A percentile compares a stretch with the other conserved stretches of the same genome.
These are phyloP conservation scores for Galeopsis tetrahit DNA, from an alignment of 257 asterid genomes.

Conservation along the genomic window DNA sequence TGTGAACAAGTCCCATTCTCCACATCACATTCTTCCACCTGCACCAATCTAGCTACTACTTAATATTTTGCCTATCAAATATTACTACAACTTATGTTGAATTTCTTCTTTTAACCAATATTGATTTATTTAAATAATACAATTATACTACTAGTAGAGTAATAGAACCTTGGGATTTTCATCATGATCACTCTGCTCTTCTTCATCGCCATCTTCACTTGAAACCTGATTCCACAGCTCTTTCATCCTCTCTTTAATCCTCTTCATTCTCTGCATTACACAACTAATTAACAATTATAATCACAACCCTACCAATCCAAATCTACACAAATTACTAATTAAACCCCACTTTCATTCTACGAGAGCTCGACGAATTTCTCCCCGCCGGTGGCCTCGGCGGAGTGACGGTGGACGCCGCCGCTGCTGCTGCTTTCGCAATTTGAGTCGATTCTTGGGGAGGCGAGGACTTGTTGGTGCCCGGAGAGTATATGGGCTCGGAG, in stretches of 20 bases:
- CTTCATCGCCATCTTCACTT: constrained; percentile 39
- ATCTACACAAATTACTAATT: neutral
- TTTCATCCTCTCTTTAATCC: constrained; percentile 44
- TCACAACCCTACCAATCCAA: neutral
- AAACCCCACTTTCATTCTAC: constrained; percentile 36
- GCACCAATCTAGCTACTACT: neutral
- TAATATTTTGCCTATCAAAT: neutral
- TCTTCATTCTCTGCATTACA: constrained; percentile 47
- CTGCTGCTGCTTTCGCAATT: constrained; percentile 3
- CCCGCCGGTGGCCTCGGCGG: constrained; percentile 38
- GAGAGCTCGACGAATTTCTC: constrained; percentile 33
- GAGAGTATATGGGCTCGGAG: constrained; percentile 45
- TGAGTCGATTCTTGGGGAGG: constrained; percentile 25
- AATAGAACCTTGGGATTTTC: constrained; percentile 40
- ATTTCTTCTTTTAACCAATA: too few species aligned
- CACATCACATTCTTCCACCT: constrained; percentile 32
- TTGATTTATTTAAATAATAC: too few species aligned
- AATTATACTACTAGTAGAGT: too few species aligned
- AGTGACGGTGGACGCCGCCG: constrained; percentile 30
- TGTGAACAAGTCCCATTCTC: constrained; percentile 30
- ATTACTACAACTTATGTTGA: neutral
- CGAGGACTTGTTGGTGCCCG: neutral
- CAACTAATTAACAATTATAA: neutral
- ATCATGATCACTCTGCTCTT: constrained; percentile 25
- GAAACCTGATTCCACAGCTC: constrained; percentile 47